These are phyloP conservation scores for Didymella exigua DNA, from an alignment of 2,329 filamentous ascomycete species.

Conservation along the genomic window DNA sequence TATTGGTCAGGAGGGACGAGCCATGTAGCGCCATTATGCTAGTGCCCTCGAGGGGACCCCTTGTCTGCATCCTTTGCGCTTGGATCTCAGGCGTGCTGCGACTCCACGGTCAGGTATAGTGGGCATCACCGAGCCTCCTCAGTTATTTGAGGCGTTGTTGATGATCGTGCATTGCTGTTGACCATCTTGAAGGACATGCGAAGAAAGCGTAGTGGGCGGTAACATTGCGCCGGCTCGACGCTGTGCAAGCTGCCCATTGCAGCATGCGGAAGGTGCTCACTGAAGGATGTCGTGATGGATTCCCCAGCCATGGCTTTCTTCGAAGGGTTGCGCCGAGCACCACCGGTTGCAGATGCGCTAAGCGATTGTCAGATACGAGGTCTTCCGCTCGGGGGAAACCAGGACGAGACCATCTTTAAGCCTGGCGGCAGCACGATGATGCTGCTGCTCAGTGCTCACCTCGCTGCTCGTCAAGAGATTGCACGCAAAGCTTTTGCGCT, in stretches of 20 bases:
- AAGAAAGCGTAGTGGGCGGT: background rate
- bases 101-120: constrained; percentile 18
- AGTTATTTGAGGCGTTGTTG: background rate
- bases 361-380: constrained; percentile 30
- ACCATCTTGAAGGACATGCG: background rate
- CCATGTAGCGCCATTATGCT: constrained; percentile 12
- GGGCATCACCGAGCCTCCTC: constrained; percentile 10
- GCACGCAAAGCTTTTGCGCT: constrained; percentile 11
- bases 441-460: constrained; percentile 17
- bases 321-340: constrained; percentile 29
- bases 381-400: constrained; percentile 34
- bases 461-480: constrained; percentile 12
- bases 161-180: background rate
- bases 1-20: constrained; percentile 21
- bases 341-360: constrained; percentile 27
- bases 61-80: constrained; percentile 19
- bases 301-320: constrained; percentile 20
- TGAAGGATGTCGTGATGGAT: constrained; percentile 15
- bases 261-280: constrained; percentile 4
- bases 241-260: constrained; percentile 3
- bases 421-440: constrained; percentile 26
- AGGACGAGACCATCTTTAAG: constrained; percentile 26
- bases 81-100: constrained; percentile 19
- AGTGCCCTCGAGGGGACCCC: constrained; percentile 7
- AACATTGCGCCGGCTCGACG: background rate